phyloP scores from a whole-genome alignment of 768 basidiomycete genomes.

The Leucocoprinus sp. region DNA sequence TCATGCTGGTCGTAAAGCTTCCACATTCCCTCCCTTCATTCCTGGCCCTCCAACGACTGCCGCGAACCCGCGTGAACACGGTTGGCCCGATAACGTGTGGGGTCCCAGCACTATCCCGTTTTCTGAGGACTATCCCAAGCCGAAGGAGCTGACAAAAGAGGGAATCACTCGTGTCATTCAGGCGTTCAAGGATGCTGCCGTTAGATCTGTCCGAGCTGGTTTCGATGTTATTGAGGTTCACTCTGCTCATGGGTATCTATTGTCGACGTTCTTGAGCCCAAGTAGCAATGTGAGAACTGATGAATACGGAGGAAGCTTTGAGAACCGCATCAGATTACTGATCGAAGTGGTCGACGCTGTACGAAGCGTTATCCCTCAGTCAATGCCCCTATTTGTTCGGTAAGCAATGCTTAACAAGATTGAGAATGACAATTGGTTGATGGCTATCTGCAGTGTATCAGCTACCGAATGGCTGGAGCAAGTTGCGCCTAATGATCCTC shows the following conservation, averaged over 20 bases:
- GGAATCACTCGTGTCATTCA: slow-evolving; percentile 50
- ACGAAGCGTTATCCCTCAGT: slow-evolving; percentile 46
- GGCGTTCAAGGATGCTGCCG: slow-evolving; percentile 45
- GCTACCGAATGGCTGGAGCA: slow-evolving; percentile 71
- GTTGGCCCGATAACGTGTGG: slow-evolving; percentile 47
- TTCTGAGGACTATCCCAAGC: slow-evolving; percentile 35
- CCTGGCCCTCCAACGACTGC: slow-evolving; percentile 13
- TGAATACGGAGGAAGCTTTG: slow-evolving; percentile 63
- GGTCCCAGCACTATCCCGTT: slow-evolving; percentile 47
- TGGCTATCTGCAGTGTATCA: slow-evolving; percentile 39
- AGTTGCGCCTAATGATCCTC: slow-evolving; percentile 45
- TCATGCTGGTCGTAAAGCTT: slow-evolving; percentile 74
- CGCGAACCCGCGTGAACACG: slow-evolving; percentile 32
- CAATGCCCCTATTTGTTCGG: slow-evolving; percentile 70
- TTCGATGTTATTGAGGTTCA: slow-evolving; percentile 59
- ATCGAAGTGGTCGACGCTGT: slow-evolving; percentile 60
- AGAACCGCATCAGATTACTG: slow-evolving; percentile 57
- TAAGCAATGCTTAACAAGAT: slow-evolving; percentile 18
- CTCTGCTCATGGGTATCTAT: slow-evolving; percentile 54
- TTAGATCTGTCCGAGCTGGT: slow-evolving; percentile 49
- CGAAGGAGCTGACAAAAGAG: slow-evolving; percentile 47
- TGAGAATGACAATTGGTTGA: background rate
- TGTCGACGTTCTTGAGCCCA: slow-evolving; percentile 53
- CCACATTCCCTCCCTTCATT: slow-evolving; percentile 57
- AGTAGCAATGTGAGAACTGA: slow-evolving; percentile 55